phyloP scores from a whole-genome alignment of 108 stramenopile species.

The Pseudonitzschia multistriata region DNA sequence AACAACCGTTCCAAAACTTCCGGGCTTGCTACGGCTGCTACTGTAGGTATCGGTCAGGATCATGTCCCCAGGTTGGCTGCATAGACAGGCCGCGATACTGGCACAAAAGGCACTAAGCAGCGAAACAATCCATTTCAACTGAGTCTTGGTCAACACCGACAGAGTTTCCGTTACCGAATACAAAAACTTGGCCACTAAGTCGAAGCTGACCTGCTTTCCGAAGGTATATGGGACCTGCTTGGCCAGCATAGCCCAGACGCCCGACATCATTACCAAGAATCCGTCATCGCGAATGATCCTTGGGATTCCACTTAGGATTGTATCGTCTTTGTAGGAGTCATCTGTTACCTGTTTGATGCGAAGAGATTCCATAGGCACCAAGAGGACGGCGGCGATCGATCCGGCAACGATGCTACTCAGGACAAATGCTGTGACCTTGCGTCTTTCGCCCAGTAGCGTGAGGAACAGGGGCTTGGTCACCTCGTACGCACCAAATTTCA shows the following conservation, averaged over 20 bases:
- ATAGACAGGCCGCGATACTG: constrained; percentile 83
- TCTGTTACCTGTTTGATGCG: constrained; percentile 92
- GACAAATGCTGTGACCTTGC: constrained; percentile 53
- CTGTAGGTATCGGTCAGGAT: constrained; percentile 86
- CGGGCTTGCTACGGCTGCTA: background rate
- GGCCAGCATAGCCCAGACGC: constrained; percentile 87
- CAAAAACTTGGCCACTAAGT: constrained; percentile 68
- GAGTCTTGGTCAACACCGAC: background rate
- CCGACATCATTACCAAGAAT: constrained; percentile 62
- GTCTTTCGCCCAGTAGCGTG: constrained; percentile 35
- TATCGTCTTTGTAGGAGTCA: constrained; percentile 53
- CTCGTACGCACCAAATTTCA: constrained; percentile 91
- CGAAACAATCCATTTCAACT: constrained; percentile 66
- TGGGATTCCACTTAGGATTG: constrained; percentile 58
- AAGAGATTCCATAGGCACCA: constrained; percentile 89
- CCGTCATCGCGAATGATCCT: constrained; percentile 70
- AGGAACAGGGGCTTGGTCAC: constrained; percentile 76
- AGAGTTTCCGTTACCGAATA: constrained; percentile 33
- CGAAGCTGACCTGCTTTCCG: constrained; percentile 90
- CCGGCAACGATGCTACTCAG: constrained; percentile 83
- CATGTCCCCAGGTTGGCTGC: constrained; percentile 94
- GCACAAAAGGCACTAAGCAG: constrained; percentile 70
- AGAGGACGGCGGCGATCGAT: constrained; percentile 79
- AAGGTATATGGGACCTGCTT: constrained; percentile 97
- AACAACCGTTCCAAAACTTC: constrained; percentile 33